A percentile compares a stretch with the other conserved stretches of the same genome.
These are phyloP conservation scores for Afroboletus lepidellus DNA, from an alignment of 1,284 basidiomycete species.

Conservation along the genomic window DNA sequence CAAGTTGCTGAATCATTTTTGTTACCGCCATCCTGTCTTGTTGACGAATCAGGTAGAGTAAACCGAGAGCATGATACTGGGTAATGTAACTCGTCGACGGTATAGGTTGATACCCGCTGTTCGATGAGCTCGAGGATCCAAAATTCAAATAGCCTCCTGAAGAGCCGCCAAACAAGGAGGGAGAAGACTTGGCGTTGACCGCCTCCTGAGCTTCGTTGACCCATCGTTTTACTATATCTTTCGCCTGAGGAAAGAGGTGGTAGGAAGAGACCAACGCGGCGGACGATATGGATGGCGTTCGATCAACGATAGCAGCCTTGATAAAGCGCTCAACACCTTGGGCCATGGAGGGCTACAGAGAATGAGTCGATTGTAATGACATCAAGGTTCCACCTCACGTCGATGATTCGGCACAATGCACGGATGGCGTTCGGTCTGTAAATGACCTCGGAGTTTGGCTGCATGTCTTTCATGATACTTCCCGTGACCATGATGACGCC, in stretches of 20 bases:
- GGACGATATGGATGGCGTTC: constrained; percentile 93
- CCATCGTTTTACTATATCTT: constrained; percentile 97
- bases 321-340: constrained; percentile 99
- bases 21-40: constrained; percentile 99
- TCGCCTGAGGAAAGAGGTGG: constrained; percentile 91
- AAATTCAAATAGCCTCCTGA: constrained; percentile 71
- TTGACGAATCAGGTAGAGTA: constrained; percentile 93
- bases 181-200: constrained; percentile 83
- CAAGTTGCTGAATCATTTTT: constrained; percentile 98
- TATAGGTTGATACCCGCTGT: constrained; percentile 73
- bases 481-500: constrained; percentile 99
- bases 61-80: constrained; percentile 95
- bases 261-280: constrained; percentile 97
- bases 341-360: constrained; percentile 84
- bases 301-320: constrained; percentile 98
- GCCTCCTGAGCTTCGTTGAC: constrained; percentile 98
- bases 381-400: constrained; percentile 60
- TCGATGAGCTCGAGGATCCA: constrained; percentile 50
- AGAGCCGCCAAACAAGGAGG: constrained; percentile 61
- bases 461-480: constrained; percentile 99
- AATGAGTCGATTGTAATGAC: constrained; percentile 8
- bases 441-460: constrained; percentile 97
- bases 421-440: constrained; percentile 98
- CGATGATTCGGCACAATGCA: constrained; percentile 94
- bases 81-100: constrained; percentile 89